These are phyloP conservation scores for Candida frijolesensis DNA, from an alignment of 1,139 yeast genomes.

Conservation along the genomic window DNA sequence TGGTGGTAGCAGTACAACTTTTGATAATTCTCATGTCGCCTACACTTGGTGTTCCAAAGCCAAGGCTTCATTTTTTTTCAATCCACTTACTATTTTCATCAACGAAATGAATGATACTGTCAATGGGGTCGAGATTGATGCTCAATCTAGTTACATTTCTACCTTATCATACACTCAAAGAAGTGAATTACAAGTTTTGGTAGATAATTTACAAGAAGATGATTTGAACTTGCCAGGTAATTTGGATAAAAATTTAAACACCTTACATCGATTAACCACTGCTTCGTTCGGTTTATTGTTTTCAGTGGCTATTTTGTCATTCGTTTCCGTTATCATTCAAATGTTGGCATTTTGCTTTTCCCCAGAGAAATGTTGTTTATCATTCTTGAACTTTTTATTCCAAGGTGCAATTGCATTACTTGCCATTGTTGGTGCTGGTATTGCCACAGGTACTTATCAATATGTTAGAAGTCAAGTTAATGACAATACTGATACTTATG, in stretches of 20 bases:
- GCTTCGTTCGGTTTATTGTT: slow-evolving; percentile 34
- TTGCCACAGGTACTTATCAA: slow-evolving; percentile 37
- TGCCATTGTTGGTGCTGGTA: slow-evolving; percentile 35
- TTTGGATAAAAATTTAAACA: slow-evolving; percentile 33
- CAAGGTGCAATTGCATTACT: slow-evolving; percentile 34
- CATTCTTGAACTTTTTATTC: slow-evolving; percentile 42
- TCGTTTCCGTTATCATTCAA: slow-evolving; percentile 34
- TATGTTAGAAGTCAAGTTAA: slow-evolving; percentile 36
- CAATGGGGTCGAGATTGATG: slow-evolving; percentile 23
- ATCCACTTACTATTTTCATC: slow-evolving; percentile 52
- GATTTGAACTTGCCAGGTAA: slow-evolving; percentile 41
- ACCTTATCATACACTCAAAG: slow-evolving; percentile 20
- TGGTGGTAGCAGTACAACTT: slow-evolving; percentile 14
- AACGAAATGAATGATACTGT: slow-evolving; percentile 33
- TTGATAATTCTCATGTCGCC: slow-evolving; percentile 37
- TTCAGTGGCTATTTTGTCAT: slow-evolving; percentile 29
- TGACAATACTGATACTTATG: slow-evolving; percentile 30
- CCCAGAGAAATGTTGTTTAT: slow-evolving; percentile 41
- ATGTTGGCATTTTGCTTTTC: slow-evolving; percentile 35
- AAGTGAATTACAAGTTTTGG: slow-evolving; percentile 30
- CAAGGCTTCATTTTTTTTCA: slow-evolving; percentile 49
- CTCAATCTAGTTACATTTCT: slow-evolving; percentile 19
- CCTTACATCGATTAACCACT: slow-evolving; percentile 28
- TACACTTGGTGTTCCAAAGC: slow-evolving; percentile 61
- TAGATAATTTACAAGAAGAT: slow-evolving; percentile 32